These are phyloP conservation scores for Madurella mycetomatis DNA, from an alignment of 2,329 filamentous ascomycete genomes.

Conservation along the genomic window DNA sequence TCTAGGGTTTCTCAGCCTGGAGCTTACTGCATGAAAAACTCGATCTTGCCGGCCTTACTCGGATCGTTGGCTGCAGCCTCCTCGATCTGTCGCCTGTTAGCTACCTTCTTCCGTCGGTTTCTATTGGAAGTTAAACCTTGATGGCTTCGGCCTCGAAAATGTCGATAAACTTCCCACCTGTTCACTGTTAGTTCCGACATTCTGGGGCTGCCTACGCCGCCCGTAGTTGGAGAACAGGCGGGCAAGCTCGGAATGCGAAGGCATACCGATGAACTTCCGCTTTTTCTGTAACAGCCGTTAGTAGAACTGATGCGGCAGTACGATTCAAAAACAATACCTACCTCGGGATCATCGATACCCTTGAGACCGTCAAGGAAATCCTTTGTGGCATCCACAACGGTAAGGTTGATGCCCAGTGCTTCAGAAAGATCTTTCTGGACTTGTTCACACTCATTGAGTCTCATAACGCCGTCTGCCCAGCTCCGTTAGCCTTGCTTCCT, in stretches of 20 bases:
- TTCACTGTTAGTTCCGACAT: conserved; percentile 7
- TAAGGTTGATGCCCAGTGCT: conserved; percentile 85
- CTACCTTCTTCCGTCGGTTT: neutral
- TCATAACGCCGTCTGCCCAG: conserved; percentile 51
- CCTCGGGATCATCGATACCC: conserved; percentile 72
- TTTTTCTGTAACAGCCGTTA: conserved; percentile 43
- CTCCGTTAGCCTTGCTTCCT: neutral
- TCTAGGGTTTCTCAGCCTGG: neutral
- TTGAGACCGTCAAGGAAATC: conserved; percentile 72
- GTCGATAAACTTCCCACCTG: conserved; percentile 37
- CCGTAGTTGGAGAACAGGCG: neutral
- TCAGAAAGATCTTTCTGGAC: conserved; percentile 76
- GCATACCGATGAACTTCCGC: conserved; percentile 71
- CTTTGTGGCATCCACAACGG: conserved; percentile 74
- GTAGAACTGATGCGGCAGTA: neutral
- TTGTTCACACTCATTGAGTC: conserved; percentile 75
- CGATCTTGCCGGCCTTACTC: conserved; percentile 65
- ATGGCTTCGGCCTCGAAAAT: conserved; percentile 74
- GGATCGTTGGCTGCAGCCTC: conserved; percentile 60
- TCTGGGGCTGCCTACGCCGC: too few species aligned
- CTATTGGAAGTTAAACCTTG: conserved; percentile 8
- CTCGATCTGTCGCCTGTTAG: conserved; percentile 52
- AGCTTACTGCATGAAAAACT: conserved; percentile 70
- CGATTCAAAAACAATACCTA: neutral
- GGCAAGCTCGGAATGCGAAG: neutral